phyloP scores from a whole-genome alignment of 78 protist species.

The Acrasis kona region DNA sequence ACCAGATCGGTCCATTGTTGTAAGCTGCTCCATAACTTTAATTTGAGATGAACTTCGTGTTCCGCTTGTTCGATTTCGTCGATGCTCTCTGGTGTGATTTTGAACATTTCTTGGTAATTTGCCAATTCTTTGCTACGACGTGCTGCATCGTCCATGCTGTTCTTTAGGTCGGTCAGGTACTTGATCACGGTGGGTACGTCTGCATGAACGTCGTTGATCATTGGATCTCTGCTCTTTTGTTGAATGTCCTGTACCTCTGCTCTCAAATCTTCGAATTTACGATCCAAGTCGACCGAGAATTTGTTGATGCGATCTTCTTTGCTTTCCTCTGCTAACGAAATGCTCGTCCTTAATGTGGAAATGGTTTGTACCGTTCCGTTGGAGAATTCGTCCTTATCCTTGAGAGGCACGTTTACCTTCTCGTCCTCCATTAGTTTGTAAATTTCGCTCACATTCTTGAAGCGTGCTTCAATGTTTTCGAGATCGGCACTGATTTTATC shows the following conservation, averaged over 20 bases:
- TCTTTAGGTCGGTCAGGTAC: background rate
- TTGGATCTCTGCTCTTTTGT: background rate
- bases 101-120: slow-evolving; percentile 11
- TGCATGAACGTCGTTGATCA: background rate
- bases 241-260: background rate
- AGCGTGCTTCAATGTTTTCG: background rate
- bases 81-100: background rate
- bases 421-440: slow-evolving; percentile 18
- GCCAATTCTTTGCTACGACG: background rate
- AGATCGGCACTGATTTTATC: background rate
- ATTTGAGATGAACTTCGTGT: slow-evolving; percentile 5
- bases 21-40: slow-evolving; percentile 9
- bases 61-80: background rate
- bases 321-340: background rate
- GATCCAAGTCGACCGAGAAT: slow-evolving; percentile 21
- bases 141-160: background rate
- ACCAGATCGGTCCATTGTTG: slow-evolving; percentile 3
- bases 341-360: background rate
- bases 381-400: background rate
- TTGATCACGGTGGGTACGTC: background rate
- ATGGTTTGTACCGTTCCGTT: background rate
- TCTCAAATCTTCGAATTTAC: background rate
- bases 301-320: background rate
- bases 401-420: background rate
- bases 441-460: background rate